These are phyloP conservation scores for Tuber borchii DNA, from an alignment of 495 filamentous ascomycete genomes.

Conservation along the genomic window DNA sequence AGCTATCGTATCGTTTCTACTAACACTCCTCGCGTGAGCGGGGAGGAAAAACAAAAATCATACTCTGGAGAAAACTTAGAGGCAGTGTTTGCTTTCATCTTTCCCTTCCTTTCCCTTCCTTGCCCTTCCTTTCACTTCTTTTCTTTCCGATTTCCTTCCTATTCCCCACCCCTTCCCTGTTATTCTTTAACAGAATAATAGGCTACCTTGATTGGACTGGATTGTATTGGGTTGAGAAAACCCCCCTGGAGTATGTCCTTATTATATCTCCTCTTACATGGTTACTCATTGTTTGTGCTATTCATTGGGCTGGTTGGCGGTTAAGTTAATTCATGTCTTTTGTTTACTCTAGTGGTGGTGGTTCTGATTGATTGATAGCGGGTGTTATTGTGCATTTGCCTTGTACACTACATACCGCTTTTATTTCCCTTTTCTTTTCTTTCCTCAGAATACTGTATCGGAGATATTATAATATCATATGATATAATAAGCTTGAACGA, in stretches of 20 bases:
- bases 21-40: background rate
- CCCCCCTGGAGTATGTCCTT: background rate
- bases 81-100: background rate
- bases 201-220: background rate
- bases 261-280: slow-evolving; percentile 14
- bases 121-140: background rate
- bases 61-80: background rate
- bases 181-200: background rate
- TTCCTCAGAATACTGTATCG: background rate
- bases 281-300: slow-evolving; percentile 13
- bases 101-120: background rate
- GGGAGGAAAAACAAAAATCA: background rate
- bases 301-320: slow-evolving; percentile 6
- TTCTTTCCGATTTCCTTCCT: background rate
- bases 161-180: background rate
- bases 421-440: slow-evolving; percentile 17
- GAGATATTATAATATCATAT: background rate
- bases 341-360: background rate
- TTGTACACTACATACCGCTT: slow-evolving; percentile 11
- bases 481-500: background rate
- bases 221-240: background rate
- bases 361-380: background rate
- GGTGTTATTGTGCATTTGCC: slow-evolving; percentile 7
- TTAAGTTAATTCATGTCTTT: slow-evolving; percentile 4
- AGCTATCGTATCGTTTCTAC: background rate